Evolutionary conservation across 805 yeast species (phyloP), one percentile per base, ranked within the genome.

Genomic region (Komagataella populi): DNA sequence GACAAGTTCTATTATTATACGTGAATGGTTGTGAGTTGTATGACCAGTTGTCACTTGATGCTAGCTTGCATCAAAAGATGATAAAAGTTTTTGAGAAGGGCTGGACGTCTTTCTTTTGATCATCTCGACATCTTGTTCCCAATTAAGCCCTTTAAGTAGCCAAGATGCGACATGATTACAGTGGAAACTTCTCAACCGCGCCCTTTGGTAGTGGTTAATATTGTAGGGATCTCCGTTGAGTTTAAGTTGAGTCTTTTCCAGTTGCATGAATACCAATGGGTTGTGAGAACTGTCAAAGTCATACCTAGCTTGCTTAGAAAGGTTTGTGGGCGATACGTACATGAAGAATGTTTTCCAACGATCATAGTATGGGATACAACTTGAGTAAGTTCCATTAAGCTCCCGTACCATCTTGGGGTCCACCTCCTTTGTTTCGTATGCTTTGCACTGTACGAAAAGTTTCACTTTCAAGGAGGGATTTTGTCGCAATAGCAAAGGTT

Each of bases 401-500:
- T 80, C 84, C 47, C 85, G 67, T 1, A 80, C 62, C 48, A 70
- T 60, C 44, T 67, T 62, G 12, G 83, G 77, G 51, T 68, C 70
- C 39, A 78, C 67, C 50, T 71, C 69, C 3, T 63, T 61, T 17
- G 57, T 60, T 23, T 62, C 62, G 56, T 72, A 69, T 58, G 77
- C 72, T 55, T 80, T 79, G 60, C 84, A 80, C 58, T 80, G 84
- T 4, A 77, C 79, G 53, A 76, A 64, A 2, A 77, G 62, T 48
- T 65, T 64, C 6, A 74, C 67, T 47, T 69, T 70, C 14, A 61
- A 52, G 17, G 61, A 50, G n/a, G 56, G 45, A 44, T 50, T 48
- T 12, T 54, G 51, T 18, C 59, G 54, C 48, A 52, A 43, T 4
- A 55, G 52, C 1, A 62, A 51, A 5, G 66, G 67, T 49, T 61